Conservation (phyloP, 805 yeast species). For the Metschnikowia henanensis region DNA sequence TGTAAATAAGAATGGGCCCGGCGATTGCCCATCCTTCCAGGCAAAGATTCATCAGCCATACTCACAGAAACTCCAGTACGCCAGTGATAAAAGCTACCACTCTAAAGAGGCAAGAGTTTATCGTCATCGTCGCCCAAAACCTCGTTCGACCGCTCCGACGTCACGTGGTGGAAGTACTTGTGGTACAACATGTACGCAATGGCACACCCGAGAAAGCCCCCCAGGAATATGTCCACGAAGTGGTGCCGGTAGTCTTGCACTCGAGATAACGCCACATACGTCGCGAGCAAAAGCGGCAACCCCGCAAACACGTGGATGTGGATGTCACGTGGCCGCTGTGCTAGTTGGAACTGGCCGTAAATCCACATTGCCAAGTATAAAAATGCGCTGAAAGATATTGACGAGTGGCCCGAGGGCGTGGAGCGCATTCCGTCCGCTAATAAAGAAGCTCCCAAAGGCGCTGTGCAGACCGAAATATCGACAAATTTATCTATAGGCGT, state of each 20-base stretch:
- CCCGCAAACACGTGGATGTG: slow-evolving; percentile 13
- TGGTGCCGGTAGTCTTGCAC: slow-evolving; percentile 33
- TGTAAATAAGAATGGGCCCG: no score
- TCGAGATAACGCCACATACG: slow-evolving; percentile 27
- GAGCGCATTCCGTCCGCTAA: slow-evolving; percentile 54
- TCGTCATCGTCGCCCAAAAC: slow-evolving; percentile 15
- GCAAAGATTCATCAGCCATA: no score
- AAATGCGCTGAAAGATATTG: slow-evolving; percentile 52
- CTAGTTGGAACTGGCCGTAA: slow-evolving; percentile 38
- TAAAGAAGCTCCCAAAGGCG: slow-evolving; percentile 23
- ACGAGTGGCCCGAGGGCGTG: slow-evolving; percentile 59
- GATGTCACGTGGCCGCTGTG: slow-evolving; percentile 10
- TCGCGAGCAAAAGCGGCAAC: slow-evolving; percentile 24
- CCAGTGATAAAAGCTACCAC: no score
- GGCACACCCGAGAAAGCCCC: slow-evolving; percentile 30
- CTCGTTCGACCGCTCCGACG: slow-evolving; percentile 12
- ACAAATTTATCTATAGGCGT: slow-evolving; percentile 19
- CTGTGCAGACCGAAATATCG: slow-evolving; percentile 24
- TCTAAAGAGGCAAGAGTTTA: slow-evolving; percentile 13
- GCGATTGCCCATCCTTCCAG: no score
- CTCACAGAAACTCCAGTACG: no score
- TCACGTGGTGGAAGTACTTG: slow-evolving; percentile 27
- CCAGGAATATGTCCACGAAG: slow-evolving; percentile 34
- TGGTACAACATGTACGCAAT: slow-evolving; percentile 28
- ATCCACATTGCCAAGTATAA: slow-evolving; percentile 49